A percentile compares a stretch with the other conserved stretches of the same genome.
phyloP scores from a whole-genome alignment of 2,329 filamentous ascomycete species.

The Cladophialophora immunda region DNA sequence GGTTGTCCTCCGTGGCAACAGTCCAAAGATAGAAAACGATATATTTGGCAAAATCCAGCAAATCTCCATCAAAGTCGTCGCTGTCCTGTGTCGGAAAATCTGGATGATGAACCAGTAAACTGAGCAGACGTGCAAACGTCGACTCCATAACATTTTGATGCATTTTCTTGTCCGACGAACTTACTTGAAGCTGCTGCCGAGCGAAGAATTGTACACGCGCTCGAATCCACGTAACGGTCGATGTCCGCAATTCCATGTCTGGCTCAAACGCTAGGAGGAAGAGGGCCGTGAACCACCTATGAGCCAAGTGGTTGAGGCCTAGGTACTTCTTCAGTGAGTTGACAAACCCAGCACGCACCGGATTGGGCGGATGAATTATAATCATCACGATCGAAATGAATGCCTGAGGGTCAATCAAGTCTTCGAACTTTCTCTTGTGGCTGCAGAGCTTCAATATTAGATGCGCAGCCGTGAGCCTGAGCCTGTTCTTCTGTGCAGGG shows the following conservation, averaged over 20 bases:
- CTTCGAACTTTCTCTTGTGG: slow-evolving; percentile 75
- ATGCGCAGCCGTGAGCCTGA: slow-evolving; percentile 82
- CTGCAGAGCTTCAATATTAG: slow-evolving; percentile 85
- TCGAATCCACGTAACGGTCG: slow-evolving; percentile 86
- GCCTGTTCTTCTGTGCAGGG: slow-evolving; percentile 76
- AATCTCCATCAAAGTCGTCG: slow-evolving; percentile 68
- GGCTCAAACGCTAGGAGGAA: slow-evolving; percentile 95
- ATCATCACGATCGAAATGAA: slow-evolving; percentile 86
- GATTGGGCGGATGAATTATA: slow-evolving; percentile 76
- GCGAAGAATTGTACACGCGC: slow-evolving; percentile 76
- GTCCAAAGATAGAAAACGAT: slow-evolving; percentile 86
- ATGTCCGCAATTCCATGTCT: slow-evolving; percentile 72
- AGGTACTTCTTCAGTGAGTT: slow-evolving; percentile 91
- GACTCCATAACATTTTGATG: slow-evolving; percentile 77
- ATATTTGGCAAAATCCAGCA: slow-evolving; percentile 86
- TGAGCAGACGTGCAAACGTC: slow-evolving; percentile 81
- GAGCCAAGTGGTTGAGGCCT: slow-evolving; percentile 72
- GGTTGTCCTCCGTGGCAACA: slow-evolving; percentile 84
- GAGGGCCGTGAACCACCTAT: slow-evolving; percentile 86
- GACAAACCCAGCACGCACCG: slow-evolving; percentile 81
- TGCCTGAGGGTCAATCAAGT: slow-evolving; percentile 72
- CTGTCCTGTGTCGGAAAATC: slow-evolving; percentile 70
- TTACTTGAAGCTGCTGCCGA: slow-evolving; percentile 53
- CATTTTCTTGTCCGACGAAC: slow-evolving; percentile 47
- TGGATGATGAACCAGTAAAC: slow-evolving; percentile 90